A percentile compares a stretch with the other conserved stretches of the same genome.
Evolutionary conservation across 495 filamentous ascomycete genomes (phyloP).

Genomic region (Letharia columbiana): DNA sequence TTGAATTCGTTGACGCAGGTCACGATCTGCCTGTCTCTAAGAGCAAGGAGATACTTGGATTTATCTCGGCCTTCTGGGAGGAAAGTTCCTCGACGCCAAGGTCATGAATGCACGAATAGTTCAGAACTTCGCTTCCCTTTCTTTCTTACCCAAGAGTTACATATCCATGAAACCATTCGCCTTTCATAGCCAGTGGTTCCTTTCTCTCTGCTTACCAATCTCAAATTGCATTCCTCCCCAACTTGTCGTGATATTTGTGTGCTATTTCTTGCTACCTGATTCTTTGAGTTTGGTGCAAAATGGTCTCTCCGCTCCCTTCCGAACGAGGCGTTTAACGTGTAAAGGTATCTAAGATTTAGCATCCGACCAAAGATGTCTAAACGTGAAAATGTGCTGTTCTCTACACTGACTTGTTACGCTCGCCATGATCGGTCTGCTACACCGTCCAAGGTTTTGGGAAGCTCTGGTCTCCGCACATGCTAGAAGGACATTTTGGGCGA

Average conservation of each 20-base stretch:
- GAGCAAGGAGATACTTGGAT: conserved; percentile 11
- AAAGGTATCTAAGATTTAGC: neutral
- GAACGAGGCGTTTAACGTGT: neutral
- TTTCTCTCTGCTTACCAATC: neutral
- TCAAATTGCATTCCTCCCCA: neutral
- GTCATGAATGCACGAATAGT: too few relatives aligned
- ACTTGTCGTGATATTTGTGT: neutral
- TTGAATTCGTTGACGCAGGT: conserved; percentile 62
- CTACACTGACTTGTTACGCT: neutral
- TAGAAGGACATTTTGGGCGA: neutral
- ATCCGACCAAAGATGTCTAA: neutral
- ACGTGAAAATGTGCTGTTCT: neutral
- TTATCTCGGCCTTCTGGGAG: conserved; percentile 9
- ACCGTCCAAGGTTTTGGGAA: neutral
- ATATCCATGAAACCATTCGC: neutral
- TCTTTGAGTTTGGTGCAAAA: neutral
- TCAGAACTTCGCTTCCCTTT: neutral
- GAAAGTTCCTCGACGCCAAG: neutral
- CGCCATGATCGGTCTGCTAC: neutral
- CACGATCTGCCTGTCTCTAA: conserved; percentile 13
- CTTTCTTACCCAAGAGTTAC: too few relatives aligned
- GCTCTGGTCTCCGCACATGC: neutral
- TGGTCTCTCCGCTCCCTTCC: neutral
- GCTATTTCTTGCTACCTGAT: neutral
- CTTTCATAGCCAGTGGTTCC: neutral